A percentile compares a stretch with the other conserved stretches of the same genome.
phyloP scores from a whole-genome alignment of 192 early-diverging fungal genomes.

The Backusella sp. region DNA sequence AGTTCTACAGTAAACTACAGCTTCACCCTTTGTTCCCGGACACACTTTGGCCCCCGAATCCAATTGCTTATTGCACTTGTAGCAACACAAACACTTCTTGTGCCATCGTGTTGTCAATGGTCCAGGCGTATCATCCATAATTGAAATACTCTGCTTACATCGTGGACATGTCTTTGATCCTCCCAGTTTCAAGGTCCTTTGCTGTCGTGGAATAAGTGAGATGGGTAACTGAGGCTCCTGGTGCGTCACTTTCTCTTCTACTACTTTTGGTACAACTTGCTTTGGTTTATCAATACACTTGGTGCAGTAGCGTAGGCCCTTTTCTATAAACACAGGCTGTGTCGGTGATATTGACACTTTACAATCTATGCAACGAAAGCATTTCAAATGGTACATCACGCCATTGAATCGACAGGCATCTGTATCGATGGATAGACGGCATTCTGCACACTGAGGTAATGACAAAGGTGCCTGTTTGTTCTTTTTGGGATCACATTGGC shows the following conservation, averaged over 20 bases:
- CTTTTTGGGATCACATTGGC: not conserved
- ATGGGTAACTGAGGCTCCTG: slow-evolving; percentile 8
- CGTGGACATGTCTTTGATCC: slow-evolving; percentile 46
- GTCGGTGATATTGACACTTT: not conserved
- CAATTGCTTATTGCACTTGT: slow-evolving; percentile 46
- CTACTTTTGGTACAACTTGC: not conserved
- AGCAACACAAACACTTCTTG: slow-evolving; percentile 51
- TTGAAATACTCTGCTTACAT: slow-evolving; percentile 42
- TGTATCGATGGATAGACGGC: not conserved
- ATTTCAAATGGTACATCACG: slow-evolving; percentile 8
- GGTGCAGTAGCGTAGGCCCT: not conserved
- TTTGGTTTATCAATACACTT: not conserved
- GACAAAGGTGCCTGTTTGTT: not conserved
- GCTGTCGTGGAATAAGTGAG: slow-evolving; percentile 29
- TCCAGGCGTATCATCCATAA: slow-evolving; percentile 51
- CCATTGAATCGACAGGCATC: not conserved
- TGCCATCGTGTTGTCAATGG: slow-evolving; percentile 52
- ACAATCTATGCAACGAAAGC: not conserved
- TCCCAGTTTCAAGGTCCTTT: slow-evolving; percentile 45
- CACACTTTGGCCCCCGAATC: slow-evolving; percentile 47
- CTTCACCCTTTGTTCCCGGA: slow-evolving; percentile 29
- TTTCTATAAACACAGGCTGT: not conserved
- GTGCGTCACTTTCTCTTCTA: not conserved
- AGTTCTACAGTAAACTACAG: slow-evolving; percentile 43
- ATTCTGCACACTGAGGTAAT: not conserved